Evolutionary conservation across 2,329 filamentous ascomycete species (phyloP), one percentile per base, ranked within the genome.

Genomic region (Phialocephala subalpina): DNA sequence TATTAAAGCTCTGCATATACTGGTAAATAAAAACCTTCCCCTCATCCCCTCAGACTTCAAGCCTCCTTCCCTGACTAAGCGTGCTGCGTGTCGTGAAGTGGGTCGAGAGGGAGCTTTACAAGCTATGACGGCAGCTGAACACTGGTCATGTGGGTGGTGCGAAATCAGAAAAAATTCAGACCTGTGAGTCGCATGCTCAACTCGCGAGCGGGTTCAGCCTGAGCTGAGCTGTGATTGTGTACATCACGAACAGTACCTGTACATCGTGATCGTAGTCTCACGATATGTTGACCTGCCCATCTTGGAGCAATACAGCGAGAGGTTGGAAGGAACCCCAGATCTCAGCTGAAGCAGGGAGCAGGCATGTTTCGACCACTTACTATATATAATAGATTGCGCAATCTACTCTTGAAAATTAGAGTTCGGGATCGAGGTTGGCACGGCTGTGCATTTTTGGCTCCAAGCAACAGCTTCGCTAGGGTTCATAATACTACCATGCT

Each of bases 351-450:
- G 45, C n/a, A 22, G 9, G 45, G n/a, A 49, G 6, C 45, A 49
- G 6, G 45, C 45, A 49, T 49, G 20, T 25, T 22, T 25, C 6
- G n/a, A 25, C 45, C n/a, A 49, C 45, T 49, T 49, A 49, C 45
- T n/a, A 49, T 49, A 25, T 49, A 49, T 11, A 22, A 49, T 49
- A 49, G n/a, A 49, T 49, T 49, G 45, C 45, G 22, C 20, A 49
- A 49, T 49, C n/a, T 49, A 49, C 20, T 25, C 9, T 25, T 11
- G 20, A 22, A 49, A 3, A 49, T 49, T 22, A 25, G n/a, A 6
- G 20, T 49, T 20, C n/a, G 3, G 45, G n/a, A 11, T 22, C 20
- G 45, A 22, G n/a, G n/a, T 11, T 3, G n/a, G 45, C 45, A 11
- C 45, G 45, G n/a, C n/a, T 49, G 6, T 49, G 18, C 45, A n/a